Conservation (phyloP, 2,329 filamentous ascomycete genomes). For the Stachybotrys chlorohalonatus region DNA sequence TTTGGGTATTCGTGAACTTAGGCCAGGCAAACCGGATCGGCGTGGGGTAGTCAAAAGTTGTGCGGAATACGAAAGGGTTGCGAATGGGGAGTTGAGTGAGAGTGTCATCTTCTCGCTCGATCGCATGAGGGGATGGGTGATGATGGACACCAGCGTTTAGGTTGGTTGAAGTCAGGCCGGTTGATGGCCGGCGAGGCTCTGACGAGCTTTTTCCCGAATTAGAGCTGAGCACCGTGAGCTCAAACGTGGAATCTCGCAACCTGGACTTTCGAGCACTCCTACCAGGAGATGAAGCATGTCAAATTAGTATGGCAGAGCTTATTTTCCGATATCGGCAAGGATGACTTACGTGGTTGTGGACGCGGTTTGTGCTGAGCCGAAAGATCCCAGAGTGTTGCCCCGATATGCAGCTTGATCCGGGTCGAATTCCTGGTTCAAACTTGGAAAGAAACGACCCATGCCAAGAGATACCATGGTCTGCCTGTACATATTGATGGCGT, state of each 20-base stretch:
- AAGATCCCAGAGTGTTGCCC: constrained; percentile 11
- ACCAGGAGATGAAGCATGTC: not conserved
- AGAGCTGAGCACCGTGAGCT: not conserved
- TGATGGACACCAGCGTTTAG: not conserved
- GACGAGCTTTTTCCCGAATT: not conserved
- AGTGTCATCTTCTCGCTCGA: not conserved
- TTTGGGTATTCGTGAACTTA: not conserved
- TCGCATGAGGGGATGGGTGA: not conserved
- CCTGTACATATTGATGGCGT: constrained; percentile 42
- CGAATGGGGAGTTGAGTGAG: constrained; percentile 7
- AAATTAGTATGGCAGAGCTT: not conserved
- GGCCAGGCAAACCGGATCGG: constrained; percentile 5
- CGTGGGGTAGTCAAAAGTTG: constrained; percentile 16
- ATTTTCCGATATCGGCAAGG: not conserved
- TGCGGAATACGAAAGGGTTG: constrained; percentile 26
- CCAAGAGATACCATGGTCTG: constrained; percentile 27
- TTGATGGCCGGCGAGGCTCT: not conserved
- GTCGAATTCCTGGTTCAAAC: constrained; percentile 28
- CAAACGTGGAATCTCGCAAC: not conserved
- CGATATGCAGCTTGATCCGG: constrained; percentile 18
- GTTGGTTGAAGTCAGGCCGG: constrained; percentile 1
- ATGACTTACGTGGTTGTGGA: not conserved
- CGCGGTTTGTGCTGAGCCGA: not conserved
- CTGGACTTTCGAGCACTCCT: not conserved
- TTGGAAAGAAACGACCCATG: constrained; percentile 33